These are phyloP conservation scores for Combretum micranthum DNA, from an alignment of 345 rosid species.

Conservation along the genomic window DNA sequence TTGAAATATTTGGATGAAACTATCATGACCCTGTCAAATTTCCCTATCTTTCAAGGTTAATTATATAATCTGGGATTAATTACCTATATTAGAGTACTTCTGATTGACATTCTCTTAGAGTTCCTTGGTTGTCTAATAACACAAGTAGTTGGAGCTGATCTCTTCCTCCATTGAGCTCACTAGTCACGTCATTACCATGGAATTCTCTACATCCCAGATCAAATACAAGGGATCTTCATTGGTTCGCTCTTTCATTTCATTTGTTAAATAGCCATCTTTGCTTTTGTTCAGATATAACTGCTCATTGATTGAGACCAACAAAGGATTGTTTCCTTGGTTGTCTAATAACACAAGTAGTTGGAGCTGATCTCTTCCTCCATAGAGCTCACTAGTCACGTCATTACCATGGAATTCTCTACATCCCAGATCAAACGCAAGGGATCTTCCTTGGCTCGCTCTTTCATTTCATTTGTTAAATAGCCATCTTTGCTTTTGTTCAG, in stretches of 20 bases:
- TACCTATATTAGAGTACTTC: conserved; percentile 6
- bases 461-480: background rate
- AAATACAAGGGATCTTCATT: background rate
- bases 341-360: conserved; percentile 7
- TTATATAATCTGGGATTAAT: conserved; percentile 2
- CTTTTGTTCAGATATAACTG: background rate
- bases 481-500: background rate
- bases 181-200: conserved; percentile 10
- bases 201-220: conserved; percentile 9
- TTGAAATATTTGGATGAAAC: conserved; percentile 10
- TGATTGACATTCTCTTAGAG: conserved; percentile 6
- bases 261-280: background rate
- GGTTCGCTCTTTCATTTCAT: background rate
- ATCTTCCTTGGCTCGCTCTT: background rate
- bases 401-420: conserved; percentile 11
- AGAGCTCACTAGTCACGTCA: conserved; percentile 4
- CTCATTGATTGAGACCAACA: conserved; percentile 2
- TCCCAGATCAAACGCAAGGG: background rate
- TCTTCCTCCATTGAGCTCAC: conserved; percentile 3
- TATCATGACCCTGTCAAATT: background rate
- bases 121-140: conserved; percentile 6
- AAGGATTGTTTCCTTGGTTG: background rate
- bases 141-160: conserved; percentile 7
- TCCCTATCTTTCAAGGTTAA: conserved; percentile 5
- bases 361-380: conserved; percentile 6